Percentiles rank a stretch among this genome's conserved stretches.
Conservation (phyloP, 2,329 filamentous ascomycete genomes). For the Thermomyces lanuginosus region DNA sequence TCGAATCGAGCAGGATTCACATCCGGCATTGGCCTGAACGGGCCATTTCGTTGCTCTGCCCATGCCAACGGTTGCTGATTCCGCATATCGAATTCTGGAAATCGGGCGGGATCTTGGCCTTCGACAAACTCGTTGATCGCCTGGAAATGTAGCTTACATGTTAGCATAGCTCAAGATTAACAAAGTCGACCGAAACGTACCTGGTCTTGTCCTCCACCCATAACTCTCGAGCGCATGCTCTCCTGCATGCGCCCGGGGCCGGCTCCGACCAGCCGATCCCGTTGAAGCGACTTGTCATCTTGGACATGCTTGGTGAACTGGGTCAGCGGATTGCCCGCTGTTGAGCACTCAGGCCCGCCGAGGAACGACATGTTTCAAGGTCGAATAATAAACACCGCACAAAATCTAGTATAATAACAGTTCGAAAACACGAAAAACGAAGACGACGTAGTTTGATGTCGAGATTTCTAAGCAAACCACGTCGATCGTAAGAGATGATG, state of each 20-base stretch:
- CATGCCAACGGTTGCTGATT: slow-evolving; percentile 28
- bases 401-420: slow-evolving; percentile 1
- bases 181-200: too few species aligned
- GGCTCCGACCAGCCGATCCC: slow-evolving; percentile 68
- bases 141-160: slow-evolving; percentile 52
- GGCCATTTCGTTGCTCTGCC: too few species aligned
- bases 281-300: slow-evolving; percentile 86
- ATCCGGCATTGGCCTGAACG: too few species aligned
- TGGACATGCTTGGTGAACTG: slow-evolving; percentile 96
- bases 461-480: too few species aligned
- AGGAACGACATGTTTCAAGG: slow-evolving; percentile 66
- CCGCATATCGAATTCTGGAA: slow-evolving; percentile 15
- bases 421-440: too few species aligned
- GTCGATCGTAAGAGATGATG: too few species aligned
- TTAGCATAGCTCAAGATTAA: slow-evolving; percentile 31
- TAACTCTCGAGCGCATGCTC: slow-evolving; percentile 57
- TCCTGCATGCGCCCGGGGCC: slow-evolving; percentile 55
- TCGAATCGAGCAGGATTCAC: too few species aligned
- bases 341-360: slow-evolving; percentile 90
- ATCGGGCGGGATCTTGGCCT: slow-evolving; percentile 30
- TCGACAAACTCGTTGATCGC: slow-evolving; percentile 19
- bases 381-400: slow-evolving; percentile 1
- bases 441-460: too few species aligned
- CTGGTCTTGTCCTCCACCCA: slow-evolving; percentile 58
- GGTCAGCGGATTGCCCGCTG: slow-evolving; percentile 84